Conservation (phyloP, 139 green algal species). For the Ostreobium quekettii region DNA sequence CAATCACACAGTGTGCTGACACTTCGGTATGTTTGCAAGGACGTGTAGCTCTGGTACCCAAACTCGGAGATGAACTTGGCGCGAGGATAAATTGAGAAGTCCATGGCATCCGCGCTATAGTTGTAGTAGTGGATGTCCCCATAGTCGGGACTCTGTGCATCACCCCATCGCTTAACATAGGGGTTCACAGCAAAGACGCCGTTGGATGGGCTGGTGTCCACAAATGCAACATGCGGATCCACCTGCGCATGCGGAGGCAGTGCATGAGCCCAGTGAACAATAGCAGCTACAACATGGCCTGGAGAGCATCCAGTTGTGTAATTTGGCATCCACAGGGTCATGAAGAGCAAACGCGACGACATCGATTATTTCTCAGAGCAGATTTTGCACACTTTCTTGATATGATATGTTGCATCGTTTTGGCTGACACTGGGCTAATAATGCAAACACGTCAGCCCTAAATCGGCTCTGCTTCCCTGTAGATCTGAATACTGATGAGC, state of each 20-base stretch:
- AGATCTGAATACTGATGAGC: no score
- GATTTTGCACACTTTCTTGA: neutral
- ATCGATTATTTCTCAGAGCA: neutral
- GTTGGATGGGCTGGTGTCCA: constrained; percentile 63
- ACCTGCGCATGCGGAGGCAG: constrained; percentile 28
- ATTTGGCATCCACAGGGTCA: neutral
- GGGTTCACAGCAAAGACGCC: constrained; percentile 26
- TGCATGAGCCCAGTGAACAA: constrained; percentile 1
- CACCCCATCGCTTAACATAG: constrained; percentile 47
- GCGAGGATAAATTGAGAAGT: constrained; percentile 26
- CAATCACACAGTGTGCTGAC: constrained; percentile 36
- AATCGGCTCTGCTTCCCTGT: no score
- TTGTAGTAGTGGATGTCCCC: constrained; percentile 76
- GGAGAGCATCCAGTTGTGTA: neutral
- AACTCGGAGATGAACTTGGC: constrained; percentile 63
- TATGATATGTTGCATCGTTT: neutral
- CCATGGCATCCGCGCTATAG: constrained; percentile 30
- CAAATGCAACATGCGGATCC: constrained; percentile 39
- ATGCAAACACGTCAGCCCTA: no score
- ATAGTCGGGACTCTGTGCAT: constrained; percentile 19
- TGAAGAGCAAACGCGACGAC: neutral
- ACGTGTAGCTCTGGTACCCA: constrained; percentile 50
- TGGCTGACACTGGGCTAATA: no score
- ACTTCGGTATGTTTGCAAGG: constrained; percentile 26
- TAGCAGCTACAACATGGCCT: neutral